phyloP scores from a whole-genome alignment of 1,284 basidiomycete genomes.

The Ganoderma boninense region DNA sequence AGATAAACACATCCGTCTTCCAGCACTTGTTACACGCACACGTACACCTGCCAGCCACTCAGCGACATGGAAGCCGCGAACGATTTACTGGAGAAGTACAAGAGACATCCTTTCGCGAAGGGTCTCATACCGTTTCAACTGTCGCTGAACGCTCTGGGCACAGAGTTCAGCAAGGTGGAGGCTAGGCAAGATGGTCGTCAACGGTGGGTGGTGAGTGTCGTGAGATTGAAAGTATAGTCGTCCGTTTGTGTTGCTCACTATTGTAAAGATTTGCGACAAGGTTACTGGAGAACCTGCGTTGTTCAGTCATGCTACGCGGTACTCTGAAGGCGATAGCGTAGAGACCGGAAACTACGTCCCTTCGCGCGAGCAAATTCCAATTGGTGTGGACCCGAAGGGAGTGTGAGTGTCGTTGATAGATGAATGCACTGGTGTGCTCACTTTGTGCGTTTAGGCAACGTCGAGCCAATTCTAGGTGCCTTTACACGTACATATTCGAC shows the following conservation, averaged over 20 bases:
- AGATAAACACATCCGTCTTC: no score
- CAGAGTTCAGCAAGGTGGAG: not conserved
- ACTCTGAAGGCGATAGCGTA: not conserved
- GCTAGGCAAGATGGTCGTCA: not conserved
- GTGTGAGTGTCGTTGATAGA: no score
- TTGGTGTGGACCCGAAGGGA: no score
- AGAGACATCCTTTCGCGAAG: not conserved
- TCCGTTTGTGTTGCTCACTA: not conserved
- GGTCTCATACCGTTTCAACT: not conserved
- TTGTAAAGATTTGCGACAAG: not conserved
- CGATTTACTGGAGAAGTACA: not conserved
- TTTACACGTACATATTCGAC: not conserved
- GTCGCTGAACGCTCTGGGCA: not conserved
- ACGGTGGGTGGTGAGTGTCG: not conserved
- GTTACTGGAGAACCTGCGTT: not conserved
- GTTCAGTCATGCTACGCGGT: not conserved
- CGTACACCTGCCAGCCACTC: no score
- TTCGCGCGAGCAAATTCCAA: no score
- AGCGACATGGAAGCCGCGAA: not conserved
- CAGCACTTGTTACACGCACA: no score
- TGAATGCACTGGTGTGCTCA: no score
- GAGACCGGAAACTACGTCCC: not conserved
- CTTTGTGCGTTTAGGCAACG: no score
- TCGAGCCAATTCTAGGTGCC: not conserved
- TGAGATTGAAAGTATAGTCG: not conserved